Base-by-base conservation (phyloP, 345 rosid species). In the Syzygium jambos region DNA sequence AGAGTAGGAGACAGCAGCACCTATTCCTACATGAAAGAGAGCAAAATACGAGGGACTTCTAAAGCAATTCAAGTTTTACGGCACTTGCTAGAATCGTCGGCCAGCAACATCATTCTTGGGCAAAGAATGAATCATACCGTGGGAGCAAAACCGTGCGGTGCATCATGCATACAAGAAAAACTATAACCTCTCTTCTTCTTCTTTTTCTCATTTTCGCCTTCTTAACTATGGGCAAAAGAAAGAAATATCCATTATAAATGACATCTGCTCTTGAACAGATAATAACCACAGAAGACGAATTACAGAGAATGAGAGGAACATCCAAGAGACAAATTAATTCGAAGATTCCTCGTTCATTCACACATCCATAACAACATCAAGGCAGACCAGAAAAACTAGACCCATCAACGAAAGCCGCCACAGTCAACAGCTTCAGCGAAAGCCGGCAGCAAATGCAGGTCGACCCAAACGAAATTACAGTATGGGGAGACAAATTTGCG, bases 91-190 rank as follows among this genome's bases (percentile, higher is more conserved):
- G 80, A 19, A 73, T 34, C 13, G 11, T 19, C 2, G 1, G 13
- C 12, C 0, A 73, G 80, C 49, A 73, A 73, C 80, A 73, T 34
- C 4, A 34, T 19, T 10, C 9, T 34, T 41, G 49, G 80, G 25
- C 49, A 34, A 19, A 1, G 14, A 9, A 73, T 9, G 14, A 17
- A 34, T 73, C 80, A 73, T 73, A 17, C 80, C 9, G 1, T 2
- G 7, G 25, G 49, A 34, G 25, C 3, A 9, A 34, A 73, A 19
- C 49, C 49, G 0, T 0, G 1, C 21, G 6, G 30, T 1, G 14
- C 25, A 73, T 34, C 49, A 34, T 5, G 78, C 46, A 30, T 30
- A 2, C 25, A 3, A 73, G 25, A 73, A 38, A 73, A 73, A 9
- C 80, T 19, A 38, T 2, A 34, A 34, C 80, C 80, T 34, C 11